Base-by-base conservation (phyloP, 306 rosid genomes). In the Amphicarpaea edgeworthii region DNA sequence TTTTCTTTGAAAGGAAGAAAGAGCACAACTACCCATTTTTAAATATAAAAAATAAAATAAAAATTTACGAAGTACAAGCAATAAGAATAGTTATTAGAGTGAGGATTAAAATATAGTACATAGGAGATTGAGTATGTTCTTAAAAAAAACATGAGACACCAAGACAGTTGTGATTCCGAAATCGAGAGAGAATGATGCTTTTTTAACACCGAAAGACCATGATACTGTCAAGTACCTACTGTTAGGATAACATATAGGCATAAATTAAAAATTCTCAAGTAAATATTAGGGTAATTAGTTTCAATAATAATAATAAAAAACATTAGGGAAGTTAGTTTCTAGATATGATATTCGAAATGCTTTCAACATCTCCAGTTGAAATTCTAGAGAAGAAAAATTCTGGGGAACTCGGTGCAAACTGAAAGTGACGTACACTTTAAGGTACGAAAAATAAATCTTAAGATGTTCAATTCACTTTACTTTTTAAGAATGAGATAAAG, bases 361-460 rank as follows among this genome's bases (percentile, higher is more conserved):
- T 32, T 34, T 62, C 68, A 62, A 16, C 34, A 32, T 61, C 43
- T 30, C 21, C 2, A 2, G 67, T 62, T 32, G 11, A 32, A 62
- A 17, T 61, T 61, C 8, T 62, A 37, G 15, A 28, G 32, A 3
- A 16, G 10, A 30, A 0, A 32, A 61, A 37, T 16, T 40, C 7
- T 61, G 63, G 34, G 61, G n/a, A 55, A n/a, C 68, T 32, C 15
- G 45, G 15, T n/a, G 7, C 7, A 32, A 32, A 37, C 69, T 34
- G 69, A 62, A 62, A 62, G 47, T 62, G 49, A 62, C 69, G 69
- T 62, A 37, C 46, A 62, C 26, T 37, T 62, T 62, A 62, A 62
- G 69, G 26, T 62, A 37, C 15, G n/a, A 62, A 62, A 37, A 34
- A 34, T 34, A 62, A 37, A 62, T 17, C 21, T n/a, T 62, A 34